phyloP scores from a whole-genome alignment of 129 eudicot genomes.

The Pseudognaphalium luteoalbum region DNA sequence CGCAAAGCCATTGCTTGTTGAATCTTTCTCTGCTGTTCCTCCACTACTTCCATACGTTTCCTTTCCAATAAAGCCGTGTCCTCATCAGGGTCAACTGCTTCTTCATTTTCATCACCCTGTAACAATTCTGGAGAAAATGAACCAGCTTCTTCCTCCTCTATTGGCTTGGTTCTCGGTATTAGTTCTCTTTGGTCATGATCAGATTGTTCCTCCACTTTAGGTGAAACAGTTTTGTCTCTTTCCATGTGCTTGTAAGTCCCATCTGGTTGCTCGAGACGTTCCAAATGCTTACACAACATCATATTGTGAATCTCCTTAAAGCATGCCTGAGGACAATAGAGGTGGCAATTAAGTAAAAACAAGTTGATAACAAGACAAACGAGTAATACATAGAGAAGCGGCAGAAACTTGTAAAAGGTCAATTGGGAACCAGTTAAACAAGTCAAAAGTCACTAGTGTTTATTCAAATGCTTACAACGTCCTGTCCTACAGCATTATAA shows the following conservation, averaged over 20 bases:
- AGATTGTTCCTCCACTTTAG: constrained; percentile 57
- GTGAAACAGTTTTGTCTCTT: constrained; percentile 43
- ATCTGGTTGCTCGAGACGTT: constrained; percentile 58
- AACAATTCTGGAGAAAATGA: constrained; percentile 83
- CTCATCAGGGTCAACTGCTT: constrained; percentile 96
- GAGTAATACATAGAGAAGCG: background rate
- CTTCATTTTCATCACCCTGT: constrained; percentile 83
- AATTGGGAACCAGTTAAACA: background rate
- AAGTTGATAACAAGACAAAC: background rate
- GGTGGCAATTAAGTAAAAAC: background rate
- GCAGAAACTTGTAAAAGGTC: background rate
- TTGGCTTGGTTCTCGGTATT: constrained; percentile 32
- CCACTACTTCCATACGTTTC: constrained; percentile 66
- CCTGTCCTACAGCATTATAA: no score
- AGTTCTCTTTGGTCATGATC: constrained; percentile 52
- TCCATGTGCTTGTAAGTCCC: constrained; percentile 40
- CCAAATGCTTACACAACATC: constrained; percentile 63
- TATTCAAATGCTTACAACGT: background rate
- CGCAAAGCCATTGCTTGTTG: constrained; percentile 66
- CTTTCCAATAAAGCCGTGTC: constrained; percentile 81
- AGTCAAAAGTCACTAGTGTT: background rate
- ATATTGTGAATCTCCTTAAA: constrained; percentile 81
- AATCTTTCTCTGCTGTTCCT: constrained; percentile 68
- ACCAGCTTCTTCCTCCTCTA: constrained; percentile 51
- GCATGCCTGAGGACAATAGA: constrained; percentile 56